Conservation (phyloP, 2,329 filamentous ascomycete genomes). For the Colletotrichum godetiae region DNA sequence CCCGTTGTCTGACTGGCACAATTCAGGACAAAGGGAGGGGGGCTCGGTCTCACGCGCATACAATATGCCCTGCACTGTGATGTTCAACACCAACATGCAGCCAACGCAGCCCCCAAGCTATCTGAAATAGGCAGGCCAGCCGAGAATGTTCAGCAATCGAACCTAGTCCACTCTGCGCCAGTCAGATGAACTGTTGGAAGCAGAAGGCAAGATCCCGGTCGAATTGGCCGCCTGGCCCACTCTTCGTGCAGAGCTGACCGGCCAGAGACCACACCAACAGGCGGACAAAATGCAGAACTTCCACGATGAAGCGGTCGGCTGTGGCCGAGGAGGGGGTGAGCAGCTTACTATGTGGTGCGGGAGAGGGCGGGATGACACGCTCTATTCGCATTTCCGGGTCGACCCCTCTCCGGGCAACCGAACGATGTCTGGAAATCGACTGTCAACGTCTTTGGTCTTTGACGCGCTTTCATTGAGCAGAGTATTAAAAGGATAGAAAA, state of each 20-base stretch:
- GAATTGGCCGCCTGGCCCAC: background rate
- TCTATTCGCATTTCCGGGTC: constrained; percentile 3
- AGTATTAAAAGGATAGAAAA: background rate
- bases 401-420: background rate
- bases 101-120: constrained; percentile 1
- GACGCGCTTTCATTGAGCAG: background rate
- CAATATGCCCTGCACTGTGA: constrained; percentile 1
- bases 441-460: background rate
- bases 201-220: constrained; percentile 2
- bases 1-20: constrained; percentile 4
- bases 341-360: background rate
- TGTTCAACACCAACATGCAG: background rate
- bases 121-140: constrained; percentile 17
- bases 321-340: background rate
- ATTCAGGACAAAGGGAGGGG: background rate
- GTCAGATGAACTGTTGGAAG: background rate
- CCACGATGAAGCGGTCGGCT: background rate
- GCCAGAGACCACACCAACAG: constrained; percentile 3
- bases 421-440: background rate
- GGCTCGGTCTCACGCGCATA: constrained; percentile 26
- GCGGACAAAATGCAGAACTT: background rate
- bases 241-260: background rate
- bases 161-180: background rate
- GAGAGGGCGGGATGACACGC: constrained; percentile 11
- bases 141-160: background rate